Evolutionary conservation across 2,329 filamentous ascomycete genomes (phyloP).

Genomic region (Paraphaeosphaeria sporulosa): DNA sequence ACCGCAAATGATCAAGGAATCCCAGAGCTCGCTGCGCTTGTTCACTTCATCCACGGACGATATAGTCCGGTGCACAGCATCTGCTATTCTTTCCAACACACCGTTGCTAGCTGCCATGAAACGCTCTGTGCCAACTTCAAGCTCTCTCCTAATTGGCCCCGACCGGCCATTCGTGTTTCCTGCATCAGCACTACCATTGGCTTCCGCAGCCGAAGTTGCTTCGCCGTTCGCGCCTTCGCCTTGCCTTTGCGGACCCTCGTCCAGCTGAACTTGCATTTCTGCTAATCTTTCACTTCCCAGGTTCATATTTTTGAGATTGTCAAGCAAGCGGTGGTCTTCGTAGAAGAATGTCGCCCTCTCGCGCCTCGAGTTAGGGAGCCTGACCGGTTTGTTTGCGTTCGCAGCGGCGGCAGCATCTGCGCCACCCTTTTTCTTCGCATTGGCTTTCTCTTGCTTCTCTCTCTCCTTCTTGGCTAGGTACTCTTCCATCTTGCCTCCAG

Average conservation of each 20-base stretch:
- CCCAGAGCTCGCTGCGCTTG: conserved; percentile 88
- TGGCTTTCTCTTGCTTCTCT: conserved; percentile 73
- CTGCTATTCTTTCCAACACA: conserved; percentile 83
- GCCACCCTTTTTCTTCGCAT: conserved; percentile 63
- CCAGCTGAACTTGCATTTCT: conserved; percentile 61
- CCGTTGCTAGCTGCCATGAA: conserved; percentile 70
- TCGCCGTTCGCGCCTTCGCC: conserved; percentile 44
- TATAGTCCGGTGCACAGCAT: conserved; percentile 82
- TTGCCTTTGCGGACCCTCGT: conserved; percentile 54
- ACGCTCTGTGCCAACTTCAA: conserved; percentile 80
- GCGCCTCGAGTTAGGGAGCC: conserved; percentile 76
- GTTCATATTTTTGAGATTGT: conserved; percentile 61
- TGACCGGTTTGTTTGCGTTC: conserved; percentile 65
- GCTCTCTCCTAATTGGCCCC: conserved; percentile 62
- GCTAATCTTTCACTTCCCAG: conserved; percentile 56
- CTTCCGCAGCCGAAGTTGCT: conserved; percentile 30
- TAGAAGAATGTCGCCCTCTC: conserved; percentile 75
- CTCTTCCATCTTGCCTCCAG: conserved; percentile 80
- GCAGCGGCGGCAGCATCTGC: conserved; percentile 63
- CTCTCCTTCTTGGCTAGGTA: conserved; percentile 84
- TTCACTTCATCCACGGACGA: conserved; percentile 83
- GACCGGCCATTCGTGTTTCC: conserved; percentile 24
- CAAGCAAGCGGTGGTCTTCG: conserved; percentile 68
- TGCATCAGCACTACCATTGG: conserved; percentile 35
- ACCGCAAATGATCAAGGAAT: conserved; percentile 88